Conservation (phyloP, 1,284 basidiomycete species). For the Xerocomus amazonicus region DNA sequence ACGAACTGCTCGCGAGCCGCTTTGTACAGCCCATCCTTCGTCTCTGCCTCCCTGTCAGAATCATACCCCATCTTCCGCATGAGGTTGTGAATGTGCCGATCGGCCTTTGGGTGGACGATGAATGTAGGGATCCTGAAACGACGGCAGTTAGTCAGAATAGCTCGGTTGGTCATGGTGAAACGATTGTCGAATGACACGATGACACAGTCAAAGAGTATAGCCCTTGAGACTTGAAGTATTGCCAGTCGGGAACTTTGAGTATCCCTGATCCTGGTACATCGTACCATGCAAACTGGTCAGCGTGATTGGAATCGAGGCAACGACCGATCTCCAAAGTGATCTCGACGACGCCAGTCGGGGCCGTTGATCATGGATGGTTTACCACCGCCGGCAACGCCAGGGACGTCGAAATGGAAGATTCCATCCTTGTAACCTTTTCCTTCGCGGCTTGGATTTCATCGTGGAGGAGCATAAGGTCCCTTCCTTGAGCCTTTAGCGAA, state of each 20-base stretch:
- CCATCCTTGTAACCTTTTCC: conserved; percentile 26
- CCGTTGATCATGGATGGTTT: conserved; percentile 39
- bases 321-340: conserved; percentile 29
- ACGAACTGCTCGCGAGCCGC: conserved; percentile 16
- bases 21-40: conserved; percentile 12
- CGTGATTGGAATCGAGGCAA: conserved; percentile 26
- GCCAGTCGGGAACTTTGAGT: conserved; percentile 32
- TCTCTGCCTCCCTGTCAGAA: conserved; percentile 8
- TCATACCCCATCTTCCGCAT: conserved; percentile 21
- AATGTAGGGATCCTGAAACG: conserved; percentile 20
- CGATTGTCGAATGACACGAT: conserved; percentile 24
- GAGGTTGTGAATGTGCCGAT: conserved; percentile 21
- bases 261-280: conserved; percentile 38
- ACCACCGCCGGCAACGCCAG: conserved; percentile 35
- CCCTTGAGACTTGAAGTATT: conserved; percentile 38
- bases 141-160: conserved; percentile 19
- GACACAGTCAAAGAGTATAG: conserved; percentile 29
- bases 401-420: conserved; percentile 32
- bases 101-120: conserved; percentile 22
- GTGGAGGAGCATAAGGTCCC: conserved; percentile 30
- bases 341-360: conserved; percentile 31
- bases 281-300: conserved; percentile 32
- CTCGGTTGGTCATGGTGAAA: conserved; percentile 21
- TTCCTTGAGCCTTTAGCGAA: conserved; percentile 22
- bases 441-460: conserved; percentile 26